Conservation (phyloP, 2,329 filamentous ascomycete genomes). For the Xylaria sp. region DNA sequence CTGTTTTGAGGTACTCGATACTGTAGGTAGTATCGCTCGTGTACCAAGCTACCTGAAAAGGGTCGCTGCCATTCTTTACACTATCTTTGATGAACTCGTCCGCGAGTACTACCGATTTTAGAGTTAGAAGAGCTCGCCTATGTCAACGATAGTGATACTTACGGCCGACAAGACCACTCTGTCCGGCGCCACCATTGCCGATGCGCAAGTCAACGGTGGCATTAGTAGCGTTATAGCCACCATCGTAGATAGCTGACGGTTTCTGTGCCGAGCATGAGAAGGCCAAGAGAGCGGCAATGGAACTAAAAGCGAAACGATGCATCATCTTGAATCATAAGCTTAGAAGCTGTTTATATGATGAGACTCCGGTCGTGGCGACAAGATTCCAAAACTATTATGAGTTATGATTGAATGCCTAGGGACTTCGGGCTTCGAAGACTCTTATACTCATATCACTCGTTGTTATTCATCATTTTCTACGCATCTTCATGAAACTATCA, state of each 20-base stretch:
- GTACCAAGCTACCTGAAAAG: constrained; percentile 18
- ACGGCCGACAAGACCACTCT: constrained; percentile 22
- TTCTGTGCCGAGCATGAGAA: constrained; percentile 18
- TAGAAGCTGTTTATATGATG: neutral
- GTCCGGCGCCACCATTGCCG: constrained; percentile 18
- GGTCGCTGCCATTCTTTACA: constrained; percentile 12
- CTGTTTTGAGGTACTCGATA: constrained; percentile 17
- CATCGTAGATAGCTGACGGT: constrained; percentile 15
- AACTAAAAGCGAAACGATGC: neutral
- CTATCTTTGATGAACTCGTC: constrained; percentile 20
- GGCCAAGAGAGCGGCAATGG: neutral
- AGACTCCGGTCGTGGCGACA: neutral
- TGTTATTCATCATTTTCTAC: neutral
- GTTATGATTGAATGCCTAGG: too few species aligned
- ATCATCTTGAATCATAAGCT: constrained; percentile 5
- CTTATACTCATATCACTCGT: neutral
- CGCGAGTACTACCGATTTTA: constrained; percentile 9
- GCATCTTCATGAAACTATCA: too few species aligned
- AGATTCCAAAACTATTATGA: too few species aligned
- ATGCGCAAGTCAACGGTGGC: constrained; percentile 13
- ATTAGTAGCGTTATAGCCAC: constrained; percentile 14
- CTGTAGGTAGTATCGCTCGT: constrained; percentile 20
- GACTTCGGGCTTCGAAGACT: neutral
- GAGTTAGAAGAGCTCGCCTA: neutral
- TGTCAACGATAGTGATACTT: neutral